These are phyloP conservation scores for Hyaloscypha variabilis DNA, from an alignment of 495 filamentous ascomycete genomes.

Conservation along the genomic window DNA sequence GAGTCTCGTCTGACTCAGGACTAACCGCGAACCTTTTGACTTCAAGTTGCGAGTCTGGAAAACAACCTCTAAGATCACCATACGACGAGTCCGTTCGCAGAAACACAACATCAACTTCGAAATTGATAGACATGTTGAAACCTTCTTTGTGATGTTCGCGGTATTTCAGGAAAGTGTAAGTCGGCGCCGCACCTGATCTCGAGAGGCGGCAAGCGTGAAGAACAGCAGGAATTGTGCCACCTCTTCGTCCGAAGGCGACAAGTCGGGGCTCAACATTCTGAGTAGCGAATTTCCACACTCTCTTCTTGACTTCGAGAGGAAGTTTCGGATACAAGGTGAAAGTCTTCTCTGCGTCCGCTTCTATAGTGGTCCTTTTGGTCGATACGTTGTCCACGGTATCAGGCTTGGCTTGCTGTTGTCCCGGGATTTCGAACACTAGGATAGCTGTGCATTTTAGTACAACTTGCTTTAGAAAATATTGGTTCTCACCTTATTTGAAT, in stretches of 20 bases:
- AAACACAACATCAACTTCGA: not conserved
- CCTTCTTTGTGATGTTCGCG: not conserved
- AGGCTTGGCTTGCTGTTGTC: too few species aligned
- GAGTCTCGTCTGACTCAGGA: too few species aligned
- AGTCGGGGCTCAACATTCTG: not conserved
- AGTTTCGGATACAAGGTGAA: slow-evolving; percentile 7
- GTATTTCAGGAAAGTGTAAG: too few species aligned
- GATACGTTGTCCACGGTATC: too few species aligned
- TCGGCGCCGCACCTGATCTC: not conserved
- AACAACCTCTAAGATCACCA: too few species aligned
- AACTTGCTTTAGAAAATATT: too few species aligned
- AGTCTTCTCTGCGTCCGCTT: too few species aligned
- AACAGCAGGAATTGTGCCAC: not conserved
- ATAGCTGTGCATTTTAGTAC: too few species aligned
- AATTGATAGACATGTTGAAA: not conserved
- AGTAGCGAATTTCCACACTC: not conserved
- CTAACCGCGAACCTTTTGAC: not conserved
- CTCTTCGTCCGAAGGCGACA: not conserved
- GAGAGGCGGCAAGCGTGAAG: not conserved
- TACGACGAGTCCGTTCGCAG: not conserved
- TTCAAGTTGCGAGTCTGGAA: too few species aligned
- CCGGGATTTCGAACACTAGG: too few species aligned
- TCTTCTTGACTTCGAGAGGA: not conserved
- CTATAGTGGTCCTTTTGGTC: too few species aligned
- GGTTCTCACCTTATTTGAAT: too few species aligned